phyloP scores from a whole-genome alignment of 2,329 filamentous ascomycete genomes.

The Alternaria conjuncta region DNA sequence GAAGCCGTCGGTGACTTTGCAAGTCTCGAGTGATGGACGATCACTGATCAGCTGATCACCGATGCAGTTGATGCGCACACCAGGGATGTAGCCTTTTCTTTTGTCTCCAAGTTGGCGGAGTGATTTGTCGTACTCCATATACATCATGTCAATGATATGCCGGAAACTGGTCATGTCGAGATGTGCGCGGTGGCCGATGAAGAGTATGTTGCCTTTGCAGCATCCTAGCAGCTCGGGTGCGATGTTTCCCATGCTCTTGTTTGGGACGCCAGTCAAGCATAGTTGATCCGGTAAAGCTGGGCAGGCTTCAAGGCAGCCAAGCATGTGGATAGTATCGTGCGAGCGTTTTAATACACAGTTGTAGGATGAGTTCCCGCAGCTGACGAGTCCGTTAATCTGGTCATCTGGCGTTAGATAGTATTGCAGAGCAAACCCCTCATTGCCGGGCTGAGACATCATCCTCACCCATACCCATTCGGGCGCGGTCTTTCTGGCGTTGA shows the following conservation, averaged over 20 bases:
- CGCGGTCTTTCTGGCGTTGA: not conserved
- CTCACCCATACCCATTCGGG: not conserved
- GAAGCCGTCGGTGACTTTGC: not conserved
- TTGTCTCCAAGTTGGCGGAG: not conserved
- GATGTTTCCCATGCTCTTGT: not conserved
- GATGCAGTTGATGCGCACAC: not conserved
- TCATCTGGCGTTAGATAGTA: not conserved
- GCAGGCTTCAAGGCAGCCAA: not conserved
- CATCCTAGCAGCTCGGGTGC: not conserved
- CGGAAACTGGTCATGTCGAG: not conserved
- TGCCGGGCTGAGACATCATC: not conserved
- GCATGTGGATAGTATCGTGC: not conserved
- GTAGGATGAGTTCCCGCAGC: not conserved
- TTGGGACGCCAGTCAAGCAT: not conserved
- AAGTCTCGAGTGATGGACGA: not conserved
- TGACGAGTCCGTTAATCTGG: not conserved
- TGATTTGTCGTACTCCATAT: not conserved
- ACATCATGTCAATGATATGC: not conserved
- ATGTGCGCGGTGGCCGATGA: not conserved
- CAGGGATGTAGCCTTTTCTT: not conserved
- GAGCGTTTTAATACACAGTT: not conserved
- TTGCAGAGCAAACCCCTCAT: not conserved
- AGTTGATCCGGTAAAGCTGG: not conserved
- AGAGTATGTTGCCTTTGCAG: not conserved
- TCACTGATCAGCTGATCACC: not conserved